A percentile compares a stretch with the other conserved stretches of the same genome.
Evolutionary conservation across 2,329 filamentous ascomycete species (phyloP).

Genomic region (Stagonosporopsis tanaceti): DNA sequence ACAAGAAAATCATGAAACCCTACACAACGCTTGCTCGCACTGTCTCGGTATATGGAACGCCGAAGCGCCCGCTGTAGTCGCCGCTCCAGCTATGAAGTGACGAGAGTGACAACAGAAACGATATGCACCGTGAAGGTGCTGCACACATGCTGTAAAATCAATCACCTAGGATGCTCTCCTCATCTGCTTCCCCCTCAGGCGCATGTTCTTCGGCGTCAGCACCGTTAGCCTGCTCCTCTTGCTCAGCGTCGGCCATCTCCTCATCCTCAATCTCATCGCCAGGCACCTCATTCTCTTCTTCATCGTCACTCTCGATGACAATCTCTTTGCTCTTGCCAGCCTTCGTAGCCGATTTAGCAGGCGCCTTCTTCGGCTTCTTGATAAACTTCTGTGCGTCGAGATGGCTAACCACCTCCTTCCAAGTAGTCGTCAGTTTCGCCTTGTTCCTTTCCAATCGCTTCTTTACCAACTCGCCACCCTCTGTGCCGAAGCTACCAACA

Average conservation of each 20-base stretch:
- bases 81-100: conserved; percentile 1
- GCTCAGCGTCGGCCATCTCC: conserved; percentile 50
- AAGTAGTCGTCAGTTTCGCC: conserved; percentile 80
- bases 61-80: not conserved
- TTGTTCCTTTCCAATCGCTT: conserved; percentile 81
- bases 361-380: conserved; percentile 29
- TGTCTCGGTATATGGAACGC: not conserved
- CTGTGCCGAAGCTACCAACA: conserved; percentile 73
- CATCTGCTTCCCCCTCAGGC: conserved; percentile 48
- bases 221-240: conserved; percentile 39
- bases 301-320: conserved; percentile 44
- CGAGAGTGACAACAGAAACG: conserved; percentile 1
- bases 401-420: conserved; percentile 82
- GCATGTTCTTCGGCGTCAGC: conserved; percentile 49
- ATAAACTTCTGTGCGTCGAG: conserved; percentile 67
- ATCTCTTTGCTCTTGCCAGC: conserved; percentile 52
- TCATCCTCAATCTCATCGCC: conserved; percentile 46
- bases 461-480: conserved; percentile 63
- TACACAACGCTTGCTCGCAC: not conserved
- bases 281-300: conserved; percentile 39
- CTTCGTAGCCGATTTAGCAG: conserved; percentile 54
- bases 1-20: not conserved
- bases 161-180: conserved; percentile 55
- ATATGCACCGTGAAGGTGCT: not conserved
- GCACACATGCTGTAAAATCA: conserved; percentile 17